These are phyloP conservation scores for Aulographum hederae DNA, from an alignment of 2,329 filamentous ascomycete species.

Conservation along the genomic window DNA sequence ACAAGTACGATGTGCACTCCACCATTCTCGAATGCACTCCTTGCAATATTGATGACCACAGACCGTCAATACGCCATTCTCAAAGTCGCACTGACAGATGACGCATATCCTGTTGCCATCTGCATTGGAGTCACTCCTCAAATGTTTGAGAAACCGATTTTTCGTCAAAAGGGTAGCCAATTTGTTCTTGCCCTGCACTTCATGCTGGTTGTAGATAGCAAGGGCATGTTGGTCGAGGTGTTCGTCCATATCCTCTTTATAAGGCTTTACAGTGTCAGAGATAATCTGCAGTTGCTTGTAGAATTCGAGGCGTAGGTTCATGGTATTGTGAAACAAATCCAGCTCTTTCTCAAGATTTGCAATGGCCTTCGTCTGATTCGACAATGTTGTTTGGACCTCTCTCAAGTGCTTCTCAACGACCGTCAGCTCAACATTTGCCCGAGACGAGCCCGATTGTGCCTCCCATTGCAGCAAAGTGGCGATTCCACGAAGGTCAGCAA, in stretches of 20 bases:
- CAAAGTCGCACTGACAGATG: constrained; percentile 66
- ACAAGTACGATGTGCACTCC: constrained; percentile 53
- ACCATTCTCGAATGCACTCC: constrained; percentile 71
- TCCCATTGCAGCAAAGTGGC: constrained; percentile 38
- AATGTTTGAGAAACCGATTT: constrained; percentile 51
- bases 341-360: constrained; percentile 47
- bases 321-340: constrained; percentile 55
- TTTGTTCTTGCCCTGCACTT: constrained; percentile 33
- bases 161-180: constrained; percentile 51
- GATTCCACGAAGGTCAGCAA: constrained; percentile 51
- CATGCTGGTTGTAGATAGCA: constrained; percentile 17
- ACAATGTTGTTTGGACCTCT: constrained; percentile 33
- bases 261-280: constrained; percentile 71
- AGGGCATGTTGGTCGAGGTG: constrained; percentile 34
- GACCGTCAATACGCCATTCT: constrained; percentile 62
- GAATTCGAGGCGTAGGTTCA: constrained; percentile 77
- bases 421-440: constrained; percentile 42
- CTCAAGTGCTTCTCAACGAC: constrained; percentile 48
- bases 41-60: constrained; percentile 91
- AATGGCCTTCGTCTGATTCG: constrained; percentile 32
- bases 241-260: constrained; percentile 44
- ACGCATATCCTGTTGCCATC: constrained; percentile 53
- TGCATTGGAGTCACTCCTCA: constrained; percentile 43
- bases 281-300: constrained; percentile 80
- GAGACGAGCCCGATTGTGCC: constrained; percentile 23